A percentile compares a stretch with the other conserved stretches of the same genome.
Conservation (phyloP, 2,329 filamentous ascomycete genomes). For the Diaporthe citriasiana region DNA sequence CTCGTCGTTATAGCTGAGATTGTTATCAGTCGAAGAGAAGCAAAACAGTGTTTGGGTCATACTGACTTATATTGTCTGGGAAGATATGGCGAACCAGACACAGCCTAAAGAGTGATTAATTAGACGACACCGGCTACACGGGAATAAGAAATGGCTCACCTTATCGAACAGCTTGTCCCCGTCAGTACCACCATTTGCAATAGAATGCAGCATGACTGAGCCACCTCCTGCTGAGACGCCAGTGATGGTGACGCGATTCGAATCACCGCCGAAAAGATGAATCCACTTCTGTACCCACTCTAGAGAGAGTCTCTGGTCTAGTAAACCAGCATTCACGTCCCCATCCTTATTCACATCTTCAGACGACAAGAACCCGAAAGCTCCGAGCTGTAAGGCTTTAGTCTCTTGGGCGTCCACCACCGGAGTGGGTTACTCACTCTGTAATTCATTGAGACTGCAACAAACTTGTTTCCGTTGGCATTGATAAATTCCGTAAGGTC, state of each 20-base stretch:
- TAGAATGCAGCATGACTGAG: constrained; percentile 19
- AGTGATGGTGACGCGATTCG: constrained; percentile 2
- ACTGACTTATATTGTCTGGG: constrained; percentile 6
- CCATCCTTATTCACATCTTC: constrained; percentile 3
- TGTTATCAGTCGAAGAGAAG: background rate
- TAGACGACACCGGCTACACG: background rate
- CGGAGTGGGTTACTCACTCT: background rate
- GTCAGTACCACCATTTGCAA: constrained; percentile 3
- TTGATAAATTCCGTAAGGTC: constrained; percentile 3
- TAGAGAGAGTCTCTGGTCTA: constrained; percentile 14
- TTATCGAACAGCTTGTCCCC: constrained; percentile 7
- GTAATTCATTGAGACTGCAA: constrained; percentile 12
- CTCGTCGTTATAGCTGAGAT: background rate
- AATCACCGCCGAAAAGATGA: background rate
- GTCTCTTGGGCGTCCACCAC: too few relatives aligned
- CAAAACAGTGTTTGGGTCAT: background rate
- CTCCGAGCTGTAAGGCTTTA: background rate
- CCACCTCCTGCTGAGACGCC: constrained; percentile 14
- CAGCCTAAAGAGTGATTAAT: background rate
- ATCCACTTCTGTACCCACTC: constrained; percentile 2
- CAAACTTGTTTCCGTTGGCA: background rate
- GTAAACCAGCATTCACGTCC: background rate
- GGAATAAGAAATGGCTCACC: background rate
- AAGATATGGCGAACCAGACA: constrained; percentile 9
- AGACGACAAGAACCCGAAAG: constrained; percentile 20